Base-by-base conservation (phyloP, 2,329 filamentous ascomycete genomes). In the Xylaria sp. region DNA sequence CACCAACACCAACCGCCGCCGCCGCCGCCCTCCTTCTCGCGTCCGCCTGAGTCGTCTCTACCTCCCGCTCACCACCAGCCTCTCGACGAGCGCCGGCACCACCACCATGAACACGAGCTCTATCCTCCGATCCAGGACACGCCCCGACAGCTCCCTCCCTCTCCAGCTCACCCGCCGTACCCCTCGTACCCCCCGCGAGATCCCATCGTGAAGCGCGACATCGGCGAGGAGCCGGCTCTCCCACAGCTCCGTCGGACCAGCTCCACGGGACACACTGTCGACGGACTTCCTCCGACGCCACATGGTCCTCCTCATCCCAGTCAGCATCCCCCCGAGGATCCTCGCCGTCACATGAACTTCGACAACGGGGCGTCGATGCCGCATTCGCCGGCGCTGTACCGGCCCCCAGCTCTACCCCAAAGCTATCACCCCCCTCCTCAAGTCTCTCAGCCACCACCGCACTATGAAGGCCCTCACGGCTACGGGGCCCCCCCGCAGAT, bases 71-170 rank as follows among this genome's bases (percentile, higher is more conserved):
- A 81, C 66, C 80, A 82, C 68, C 83, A 82, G 66, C 74, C 80
- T 60, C 70, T 71, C 80, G 84, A 88, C 76, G 86, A 89, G 74
- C 86, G 86, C 78, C 86, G 86, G 74, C 85, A 86, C 74, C 85
- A 86, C 75, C 84, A 86, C 75, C 84, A 87, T 85, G 87, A 88
- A 63, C 85, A 83, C 79, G 87, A 88, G 73, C 81, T 82, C 65
- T 87, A 84, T 76, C 81, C 84, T 76, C 83, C 85, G 72, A 84
- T 87, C 80, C 87, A 87, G 79, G 86, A 89, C 76, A 85, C 83
- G 62, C 84, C 85, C 74, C 81, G 82, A 78, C 82, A 81, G 74
- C 80, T 80, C 64, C 82, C 83, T 72, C 82, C 82, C 66, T 83
- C 83, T 60, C 82, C 83, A 72, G 82, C 82, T 70, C 84, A 84